Evolutionary conservation across 345 rosid genomes (phyloP).

Genomic region (Populus euphratica): DNA sequence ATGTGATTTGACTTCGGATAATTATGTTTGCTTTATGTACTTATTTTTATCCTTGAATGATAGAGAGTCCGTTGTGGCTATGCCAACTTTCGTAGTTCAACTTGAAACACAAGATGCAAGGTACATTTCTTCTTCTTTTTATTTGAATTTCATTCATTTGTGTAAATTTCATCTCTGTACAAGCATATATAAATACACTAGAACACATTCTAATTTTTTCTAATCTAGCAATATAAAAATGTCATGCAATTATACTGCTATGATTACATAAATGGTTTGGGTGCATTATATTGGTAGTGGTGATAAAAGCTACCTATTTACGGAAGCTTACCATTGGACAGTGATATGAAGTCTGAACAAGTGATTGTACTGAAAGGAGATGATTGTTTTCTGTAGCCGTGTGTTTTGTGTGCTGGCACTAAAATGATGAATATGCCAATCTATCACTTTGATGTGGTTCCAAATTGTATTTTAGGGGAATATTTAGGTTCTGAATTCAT

Average conservation of each 20-base stretch:
- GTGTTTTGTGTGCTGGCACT: background rate
- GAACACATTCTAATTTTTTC: background rate
- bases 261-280: background rate
- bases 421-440: background rate
- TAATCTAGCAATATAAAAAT: background rate
- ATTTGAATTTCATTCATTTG: background rate
- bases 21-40: constrained; percentile 3
- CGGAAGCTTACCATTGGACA: background rate
- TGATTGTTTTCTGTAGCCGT: background rate
- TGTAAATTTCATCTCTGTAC: background rate
- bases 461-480: background rate
- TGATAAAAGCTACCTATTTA: background rate
- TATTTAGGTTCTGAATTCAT: background rate
- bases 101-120: constrained; percentile 73
- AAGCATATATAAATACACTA: background rate
- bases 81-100: constrained; percentile 80
- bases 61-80: constrained; percentile 71
- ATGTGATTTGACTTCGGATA: background rate
- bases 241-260: background rate
- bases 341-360: background rate
- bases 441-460: background rate
- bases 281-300: background rate
- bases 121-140: constrained; percentile 27
- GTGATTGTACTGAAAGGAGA: background rate
- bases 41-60: constrained; percentile 23